Base-by-base conservation (phyloP, 2,329 filamentous ascomycete species). In the Hypoxylon sp. region DNA sequence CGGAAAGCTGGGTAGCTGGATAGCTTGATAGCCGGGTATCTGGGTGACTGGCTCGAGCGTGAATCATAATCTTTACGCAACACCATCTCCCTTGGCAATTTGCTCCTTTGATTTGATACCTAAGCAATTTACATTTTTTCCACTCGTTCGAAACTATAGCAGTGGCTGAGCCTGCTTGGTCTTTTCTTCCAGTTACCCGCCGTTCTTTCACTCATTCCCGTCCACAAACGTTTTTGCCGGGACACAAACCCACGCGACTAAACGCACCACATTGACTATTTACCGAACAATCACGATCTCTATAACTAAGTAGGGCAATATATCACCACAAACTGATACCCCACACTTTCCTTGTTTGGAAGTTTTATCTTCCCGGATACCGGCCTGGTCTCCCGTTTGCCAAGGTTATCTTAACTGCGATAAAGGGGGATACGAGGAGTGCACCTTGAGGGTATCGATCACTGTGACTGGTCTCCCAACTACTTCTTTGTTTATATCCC, bases 341-440 rank as follows among this genome's bases (percentile, higher is more conserved):
- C 71, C 64, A 66, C 71, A 64, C 47, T 54, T 62, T 70, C 60
- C 63, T 66, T 63, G 22, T 59, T 66, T 68, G 66, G 65, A 68
- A 67, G 60, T 59, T 59, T 52, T 46, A 60, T 39, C 53, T 50
- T 66, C 39, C 67, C 63, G 71, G 63, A 46, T 66, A 51, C 59
- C 66, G 63, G 65, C 24, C 60, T 66, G 19, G 22, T 22, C 63
- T 62, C 44, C 67, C 67, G 46, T 44, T 48, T 57, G 31, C 51
- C 58, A 52, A 67, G 59, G 46, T 50, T 44, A 46, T 31, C 51
- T 35, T 53, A 33, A 55, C 55, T 57, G 42, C 24, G 29, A 72
- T 67, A 71, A 69, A 67, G 63, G 37, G 8, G 24, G 31, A 63
- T 24, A 48, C 59, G 24, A 59, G 60, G 48, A 50, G 26, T 33